Base-by-base conservation (phyloP, 1,284 basidiomycete species). In the Bjerkandera adusta region DNA sequence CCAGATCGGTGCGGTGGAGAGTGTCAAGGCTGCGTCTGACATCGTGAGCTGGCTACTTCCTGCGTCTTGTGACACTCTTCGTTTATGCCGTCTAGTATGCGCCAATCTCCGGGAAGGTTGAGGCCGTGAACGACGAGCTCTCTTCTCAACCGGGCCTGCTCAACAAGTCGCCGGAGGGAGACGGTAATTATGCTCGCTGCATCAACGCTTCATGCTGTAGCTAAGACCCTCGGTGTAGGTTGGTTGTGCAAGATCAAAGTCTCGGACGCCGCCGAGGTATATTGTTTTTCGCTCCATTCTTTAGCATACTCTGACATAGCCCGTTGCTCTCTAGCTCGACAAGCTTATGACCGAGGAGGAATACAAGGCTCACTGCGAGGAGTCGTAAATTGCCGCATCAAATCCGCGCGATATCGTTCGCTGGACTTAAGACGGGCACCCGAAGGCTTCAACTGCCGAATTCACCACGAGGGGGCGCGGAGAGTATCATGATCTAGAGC, bases 21-120 rank as follows among this genome's bases (percentile, higher is more conserved):
- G 93, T 57, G 96, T 99, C 54, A 99, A 99, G 69, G 93, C 95
- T 33, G 93, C 94, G 26, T 97, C 94, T 5, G 95, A 97, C 67
- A 96, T 97, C 64, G 89, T 89, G 53, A 76, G 76, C 59, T 16
- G 5, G 4, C 16, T 15, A 11, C 18, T 11, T 32, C 2, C 16
- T 47, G 18, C 36, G 21, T 7, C 11, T 3, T 15, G 21, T 21
- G 38, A 43, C 27, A 39, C 37, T 27, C 27, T 46, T 24, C 48
- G 16, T 24, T 50, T 21, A 38, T 13, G 18, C 32, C 42, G 20
- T 27, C 26, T 50, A 91, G 89, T 99, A 92, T 69, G 92, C 95
- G 7, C 97, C 96, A 29, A 81, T 98, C 34, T 91, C 92, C 4
- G 97, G 96, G 10, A 77, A 76, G 13, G 72, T 99, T 29, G 75